Conservation (phyloP, 768 basidiomycete species). For the Suillus hirtellus region DNA sequence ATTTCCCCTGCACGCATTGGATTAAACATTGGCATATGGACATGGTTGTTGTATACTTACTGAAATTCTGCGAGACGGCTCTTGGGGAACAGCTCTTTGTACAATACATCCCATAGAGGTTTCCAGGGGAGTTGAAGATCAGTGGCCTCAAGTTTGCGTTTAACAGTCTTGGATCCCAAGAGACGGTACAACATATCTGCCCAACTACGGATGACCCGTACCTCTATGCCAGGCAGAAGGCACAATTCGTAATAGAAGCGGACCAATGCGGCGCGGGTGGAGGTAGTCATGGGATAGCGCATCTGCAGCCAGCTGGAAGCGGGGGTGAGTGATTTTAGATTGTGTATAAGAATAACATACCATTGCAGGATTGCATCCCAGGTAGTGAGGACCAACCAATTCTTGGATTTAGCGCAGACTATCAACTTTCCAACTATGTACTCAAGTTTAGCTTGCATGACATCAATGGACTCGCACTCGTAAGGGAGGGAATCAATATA, state of each 20-base stretch:
- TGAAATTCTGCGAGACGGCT: conserved; percentile 57
- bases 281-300: conserved; percentile 73
- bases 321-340: conserved; percentile 2
- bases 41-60: conserved; percentile 33
- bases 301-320: conserved; percentile 70
- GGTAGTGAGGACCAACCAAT: conserved; percentile 70
- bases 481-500: conserved; percentile 75
- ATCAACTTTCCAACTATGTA: conserved; percentile 66
- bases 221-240: conserved; percentile 73
- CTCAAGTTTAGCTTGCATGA: conserved; percentile 72
- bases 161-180: conserved; percentile 65
- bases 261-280: conserved; percentile 71
- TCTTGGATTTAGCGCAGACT: conserved; percentile 71
- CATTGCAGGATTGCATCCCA: conserved; percentile 85
- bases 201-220: conserved; percentile 71
- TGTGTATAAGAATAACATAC: conserved; percentile 38
- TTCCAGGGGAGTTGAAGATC: conserved; percentile 75
- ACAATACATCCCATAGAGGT: conserved; percentile 72
- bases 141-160: conserved; percentile 62
- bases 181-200: conserved; percentile 77
- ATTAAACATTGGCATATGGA: conserved; percentile 4
- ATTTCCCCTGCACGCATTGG: conserved; percentile 29
- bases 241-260: conserved; percentile 77
- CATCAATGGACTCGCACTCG: conserved; percentile 65
- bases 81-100: conserved; percentile 78